Percentiles rank a stretch among this genome's conserved stretches.
These are phyloP conservation scores for Steccherinum ochraceum DNA, from an alignment of 768 basidiomycete genomes.

Conservation along the genomic window DNA sequence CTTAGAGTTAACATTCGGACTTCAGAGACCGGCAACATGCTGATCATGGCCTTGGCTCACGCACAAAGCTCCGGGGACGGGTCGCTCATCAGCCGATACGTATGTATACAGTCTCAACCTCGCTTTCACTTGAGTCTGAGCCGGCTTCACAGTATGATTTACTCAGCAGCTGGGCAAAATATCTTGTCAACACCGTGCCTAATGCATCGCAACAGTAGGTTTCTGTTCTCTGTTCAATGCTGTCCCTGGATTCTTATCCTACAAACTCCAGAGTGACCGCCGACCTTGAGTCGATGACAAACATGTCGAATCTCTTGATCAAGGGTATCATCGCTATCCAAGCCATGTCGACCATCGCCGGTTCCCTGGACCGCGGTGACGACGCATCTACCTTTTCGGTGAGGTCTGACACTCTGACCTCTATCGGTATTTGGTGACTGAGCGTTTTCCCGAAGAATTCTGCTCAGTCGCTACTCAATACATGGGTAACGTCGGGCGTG, in stretches of 20 bases:
- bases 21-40: constrained; percentile 29
- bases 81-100: constrained; percentile 15
- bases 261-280: neutral
- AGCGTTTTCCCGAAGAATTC: neutral
- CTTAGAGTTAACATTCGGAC: neutral
- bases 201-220: too few relatives aligned
- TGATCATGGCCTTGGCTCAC: constrained; percentile 28
- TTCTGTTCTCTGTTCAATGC: too few relatives aligned
- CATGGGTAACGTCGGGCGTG: constrained; percentile 7
- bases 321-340: constrained; percentile 19
- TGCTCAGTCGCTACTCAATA: neutral
- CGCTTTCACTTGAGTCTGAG: too few relatives aligned
- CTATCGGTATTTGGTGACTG: too few relatives aligned
- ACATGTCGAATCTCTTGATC: constrained; percentile 17
- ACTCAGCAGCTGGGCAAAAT: too few relatives aligned
- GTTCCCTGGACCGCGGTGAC: constrained; percentile 4
- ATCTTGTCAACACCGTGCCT: too few relatives aligned
- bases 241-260: too few relatives aligned
- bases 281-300: constrained; percentile 2
- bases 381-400: too few relatives aligned
- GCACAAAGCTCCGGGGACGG: constrained; percentile 24
- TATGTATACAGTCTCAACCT: constrained; percentile 3
- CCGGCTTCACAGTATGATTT: too few relatives aligned
- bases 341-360: constrained; percentile 16
- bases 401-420: too few relatives aligned